Evolutionary conservation across 495 filamentous ascomycete species (phyloP), one percentile per base, ranked within the genome.

Genomic region (Bacidia rubella): DNA sequence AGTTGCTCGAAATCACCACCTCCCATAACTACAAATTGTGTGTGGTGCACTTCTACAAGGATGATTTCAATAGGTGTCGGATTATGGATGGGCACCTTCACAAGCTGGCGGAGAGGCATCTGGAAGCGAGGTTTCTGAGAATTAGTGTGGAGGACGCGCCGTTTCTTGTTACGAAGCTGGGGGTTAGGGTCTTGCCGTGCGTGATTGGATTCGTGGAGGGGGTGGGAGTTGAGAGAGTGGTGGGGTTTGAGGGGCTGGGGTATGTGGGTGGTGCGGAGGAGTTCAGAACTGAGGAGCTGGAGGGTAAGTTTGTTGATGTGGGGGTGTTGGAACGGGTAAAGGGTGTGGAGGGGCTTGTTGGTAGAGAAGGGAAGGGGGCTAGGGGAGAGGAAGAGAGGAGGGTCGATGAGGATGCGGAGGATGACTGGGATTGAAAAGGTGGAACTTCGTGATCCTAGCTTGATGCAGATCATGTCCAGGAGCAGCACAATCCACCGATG

Each of bases 11-110:
- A 54, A 75, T 83, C 49, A 87, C 82, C 3, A 87, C 85, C 11
- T 68, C 68, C 27, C 47, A 24, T n/a, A 38, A 1, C 0, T 76
- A 73, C 0, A 74, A 81, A 53, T 68, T 74, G 29, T 80, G 78
- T 55, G 72, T 88, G 0, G 77, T 88, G 23, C 85, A 90, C 64
- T 90, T 90, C 67, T 79, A 74, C 55, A 83, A 87, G 61, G 68
- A 78, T 5, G 85, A 88, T 61, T 90, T 90, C 65, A 69, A 72
- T 4, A 76, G 85, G 9, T 90, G 85, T 62, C 62, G 70, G 11
- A 76, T 84, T 45, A 85, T 87, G 82, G 81, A 85, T 60, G 62
- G 63, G 23, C 77, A 81, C 63, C 65, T 87, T 10, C 68, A 73
- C 46, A 41, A 25, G 4, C 67, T 90, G 45, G 82, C 83, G 2